A percentile compares a stretch with the other conserved stretches of the same genome.
Evolutionary conservation across 2,329 filamentous ascomycete species (phyloP).

Genomic region (Ceratocystis ficicola): DNA sequence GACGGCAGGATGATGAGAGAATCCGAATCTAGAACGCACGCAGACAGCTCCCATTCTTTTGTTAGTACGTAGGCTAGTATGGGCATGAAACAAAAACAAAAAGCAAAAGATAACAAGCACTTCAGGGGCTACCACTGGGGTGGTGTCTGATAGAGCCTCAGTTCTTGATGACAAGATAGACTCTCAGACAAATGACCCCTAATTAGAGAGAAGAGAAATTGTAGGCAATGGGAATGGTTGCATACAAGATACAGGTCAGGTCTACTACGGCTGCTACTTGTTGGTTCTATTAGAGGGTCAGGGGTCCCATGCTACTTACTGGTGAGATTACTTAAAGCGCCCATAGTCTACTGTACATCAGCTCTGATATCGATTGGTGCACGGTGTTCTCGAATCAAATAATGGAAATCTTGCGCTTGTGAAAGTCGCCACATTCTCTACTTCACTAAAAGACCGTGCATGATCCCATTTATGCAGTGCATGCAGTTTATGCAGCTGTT

Average conservation of each 20-base stretch:
- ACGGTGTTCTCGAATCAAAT: too few relatives aligned
- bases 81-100: not conserved
- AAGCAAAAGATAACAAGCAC: not conserved
- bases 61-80: not conserved
- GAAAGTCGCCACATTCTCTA: not conserved
- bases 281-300: not conserved
- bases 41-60: not conserved
- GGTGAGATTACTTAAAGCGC: not conserved
- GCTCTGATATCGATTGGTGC: too few relatives aligned
- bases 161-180: not conserved
- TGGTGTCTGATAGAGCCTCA: not conserved
- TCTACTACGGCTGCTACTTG: not conserved
- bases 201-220: not conserved
- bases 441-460: not conserved
- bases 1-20: not conserved
- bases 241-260: not conserved
- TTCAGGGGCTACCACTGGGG: not conserved
- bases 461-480: constrained; percentile 4
- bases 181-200: not conserved
- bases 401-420: too few relatives aligned
- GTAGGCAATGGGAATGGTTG: not conserved
- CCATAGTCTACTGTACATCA: not conserved
- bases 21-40: not conserved
- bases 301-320: not conserved
- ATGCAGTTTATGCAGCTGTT: not conserved